Percentiles rank a stretch among this genome's conserved stretches.
phyloP scores from a whole-genome alignment of 1,284 basidiomycete species.

The Cutaneotrichosporon sp. region DNA sequence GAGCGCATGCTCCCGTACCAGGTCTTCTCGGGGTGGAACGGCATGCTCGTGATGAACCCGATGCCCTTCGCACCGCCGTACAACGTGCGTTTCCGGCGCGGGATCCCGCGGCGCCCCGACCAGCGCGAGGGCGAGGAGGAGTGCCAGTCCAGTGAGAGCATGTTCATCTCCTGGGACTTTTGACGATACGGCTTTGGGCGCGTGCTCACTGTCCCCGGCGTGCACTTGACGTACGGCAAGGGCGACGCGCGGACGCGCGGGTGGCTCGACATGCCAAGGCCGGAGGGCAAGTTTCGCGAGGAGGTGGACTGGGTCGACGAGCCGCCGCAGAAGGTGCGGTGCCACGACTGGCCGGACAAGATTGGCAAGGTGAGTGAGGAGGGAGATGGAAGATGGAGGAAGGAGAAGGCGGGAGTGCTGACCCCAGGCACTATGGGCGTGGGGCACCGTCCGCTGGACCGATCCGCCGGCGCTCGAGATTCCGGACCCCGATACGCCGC shows the following conservation, averaged over 20 bases:
- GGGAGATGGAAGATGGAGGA: no score
- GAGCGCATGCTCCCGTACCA: constrained; percentile 50
- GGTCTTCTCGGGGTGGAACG: constrained; percentile 62
- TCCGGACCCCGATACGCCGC: constrained; percentile 1
- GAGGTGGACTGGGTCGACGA: constrained; percentile 38
- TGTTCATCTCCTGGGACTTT: constrained; percentile 53
- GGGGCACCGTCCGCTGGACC: constrained; percentile 39
- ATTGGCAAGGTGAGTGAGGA: constrained; percentile 32
- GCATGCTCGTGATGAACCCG: constrained; percentile 54
- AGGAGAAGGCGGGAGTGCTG: not conserved
- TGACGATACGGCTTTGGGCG: constrained; percentile 53
- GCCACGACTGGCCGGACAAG: constrained; percentile 49
- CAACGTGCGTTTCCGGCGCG: constrained; percentile 46
- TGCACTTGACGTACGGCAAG: constrained; percentile 49
- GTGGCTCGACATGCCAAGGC: constrained; percentile 41
- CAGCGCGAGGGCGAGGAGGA: constrained; percentile 29
- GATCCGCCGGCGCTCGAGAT: constrained; percentile 26
- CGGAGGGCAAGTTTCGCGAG: constrained; percentile 25
- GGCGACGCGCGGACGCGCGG: constrained; percentile 46
- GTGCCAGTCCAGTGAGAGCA: constrained; percentile 49
- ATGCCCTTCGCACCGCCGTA: constrained; percentile 47
- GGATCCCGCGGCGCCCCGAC: constrained; percentile 30
- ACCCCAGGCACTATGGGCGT: constrained; percentile 27
- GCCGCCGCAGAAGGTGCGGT: constrained; percentile 32
- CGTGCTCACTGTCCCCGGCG: constrained; percentile 48